Base-by-base conservation (phyloP, 2,329 filamentous ascomycete species). In the Didymella arachidicola region DNA sequence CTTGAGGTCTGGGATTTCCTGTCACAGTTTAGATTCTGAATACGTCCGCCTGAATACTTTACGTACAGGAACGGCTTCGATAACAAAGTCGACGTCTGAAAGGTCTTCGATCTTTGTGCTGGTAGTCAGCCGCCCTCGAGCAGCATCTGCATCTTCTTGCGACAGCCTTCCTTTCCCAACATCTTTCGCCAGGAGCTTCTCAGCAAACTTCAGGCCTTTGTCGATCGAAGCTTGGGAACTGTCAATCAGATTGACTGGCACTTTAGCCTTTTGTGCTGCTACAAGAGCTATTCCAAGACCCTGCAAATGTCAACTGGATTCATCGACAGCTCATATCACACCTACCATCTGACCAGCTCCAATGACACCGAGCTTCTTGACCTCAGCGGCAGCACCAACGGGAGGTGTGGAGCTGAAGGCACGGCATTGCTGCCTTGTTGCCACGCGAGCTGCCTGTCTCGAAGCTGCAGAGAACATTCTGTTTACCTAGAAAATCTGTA, bases 211-310 rank as follows among this genome's bases (percentile, higher is more conserved):
- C 47, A 98, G 79, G 45, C 93, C 92, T 81, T 96, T 97, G 72
- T 95, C 89, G 62, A 99, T 84, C 16, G 94, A 91, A 44, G 88
- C 86, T 79, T 96, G 88, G 11, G 90, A 95, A 61, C 80, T 90
- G 77, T 99, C 95, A 60, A 99, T 86, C 39, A 99, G 78, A 11
- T 86, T 93, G 12, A 99, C 94, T 2, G 92, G 90, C 0, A 99
- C 86, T 60, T 87, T 83, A 42, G 94, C 94, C 76, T 83, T 93
- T 66, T 92, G 88, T 42, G 94, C 92, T 49, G 94, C 95, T 45
- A 99, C 94, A 16, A 99, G 87, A 49, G 95, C 95, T 77, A 99
- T 99, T 59, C 95, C 95, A 43, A 99, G 82, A 59, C 95, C 95
- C 94, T 98, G 42, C 14, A 7, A 42, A 8, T 55, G 66, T 78